Percentiles rank a stretch among this genome's conserved stretches.
phyloP scores from a whole-genome alignment of 1,139 yeast species.

The Tardiomyces blankii region DNA sequence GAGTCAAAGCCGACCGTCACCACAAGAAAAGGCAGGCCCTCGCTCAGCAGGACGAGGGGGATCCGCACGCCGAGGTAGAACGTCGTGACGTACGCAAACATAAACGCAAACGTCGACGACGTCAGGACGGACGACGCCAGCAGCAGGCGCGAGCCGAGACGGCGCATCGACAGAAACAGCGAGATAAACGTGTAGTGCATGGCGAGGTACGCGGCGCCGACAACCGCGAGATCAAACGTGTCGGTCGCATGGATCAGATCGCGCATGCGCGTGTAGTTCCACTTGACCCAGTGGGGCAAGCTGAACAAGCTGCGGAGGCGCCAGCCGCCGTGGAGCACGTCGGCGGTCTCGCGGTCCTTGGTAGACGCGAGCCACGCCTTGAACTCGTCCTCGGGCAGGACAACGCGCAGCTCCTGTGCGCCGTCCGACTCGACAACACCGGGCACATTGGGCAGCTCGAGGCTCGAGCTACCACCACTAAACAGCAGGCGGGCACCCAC shows the following conservation, averaged over 20 bases:
- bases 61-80: constrained; percentile 35
- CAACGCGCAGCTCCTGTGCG: constrained; percentile 31
- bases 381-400: constrained; percentile 31
- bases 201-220: constrained; percentile 74
- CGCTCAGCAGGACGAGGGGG: constrained; percentile 67
- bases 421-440: constrained; percentile 18
- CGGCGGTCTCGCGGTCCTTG: constrained; percentile 25
- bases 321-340: constrained; percentile 43
- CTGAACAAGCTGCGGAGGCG: constrained; percentile 52
- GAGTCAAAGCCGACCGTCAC: constrained; percentile 91
- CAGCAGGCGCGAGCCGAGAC: constrained; percentile 81
- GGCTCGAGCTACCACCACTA: constrained; percentile 15
- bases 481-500: constrained; percentile 48
- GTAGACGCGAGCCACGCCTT: constrained; percentile 25
- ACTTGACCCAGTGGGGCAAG: constrained; percentile 50
- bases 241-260: constrained; percentile 67
- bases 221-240: constrained; percentile 71
- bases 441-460: constrained; percentile 6
- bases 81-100: constrained; percentile 69
- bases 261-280: constrained; percentile 34
- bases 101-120: constrained; percentile 77
- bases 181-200: constrained; percentile 81
- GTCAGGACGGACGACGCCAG: constrained; percentile 72
- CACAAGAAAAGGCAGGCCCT: constrained; percentile 89
- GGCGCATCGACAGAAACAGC: constrained; percentile 70